Base-by-base conservation (phyloP, 2,329 filamentous ascomycete genomes). In the Aspergillus costaricaensis region DNA sequence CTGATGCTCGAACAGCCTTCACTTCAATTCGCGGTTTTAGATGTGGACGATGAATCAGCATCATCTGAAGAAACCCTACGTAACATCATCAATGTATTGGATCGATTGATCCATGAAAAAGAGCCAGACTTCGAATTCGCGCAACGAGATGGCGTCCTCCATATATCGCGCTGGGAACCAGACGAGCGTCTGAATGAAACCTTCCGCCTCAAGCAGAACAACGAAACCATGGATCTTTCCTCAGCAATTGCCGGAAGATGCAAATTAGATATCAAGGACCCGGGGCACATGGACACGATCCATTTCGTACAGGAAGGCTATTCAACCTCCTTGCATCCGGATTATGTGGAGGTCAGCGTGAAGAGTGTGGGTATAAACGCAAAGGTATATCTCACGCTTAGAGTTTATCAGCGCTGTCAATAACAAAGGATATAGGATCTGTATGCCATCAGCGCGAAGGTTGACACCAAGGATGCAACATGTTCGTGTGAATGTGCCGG, bases 401-500 rank as follows among this genome's bases (percentile, higher is more conserved):
- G 30, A 32, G 10, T 12, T 32, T 12, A 32, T 32, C 10, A 32
- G 10, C 30, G 10, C 3, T 32, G 10, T 14, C 10, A 12, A 4
- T 32, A 32, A 32, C 30, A 12, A 14, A 4, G 23, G 25, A 53
- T 15, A 36, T 36, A 36, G 56, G 56, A 58, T 30, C 30, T 52
- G 10, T 58, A 58, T 23, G 49, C 21, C 4, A 23, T 53, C 3
- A 51, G 36, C 14, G 56, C 47, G 6, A 52, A 21, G 4, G 57
- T 59, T 1, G 48, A 59, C 10, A 59, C 57, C 2, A n/a, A 25
- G 5, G 21, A 55, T 27, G 15, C 21, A 3, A 38, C 38, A 3
- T 59, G 57, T 21, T 43, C 47, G 4, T 50, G 51, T 6, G 59
- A 57, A 32, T 60, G 54, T 19, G 47, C 52, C 9, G 59, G 59